Conservation (phyloP, 495 filamentous ascomycete species). For the Parmelia sp. region DNA sequence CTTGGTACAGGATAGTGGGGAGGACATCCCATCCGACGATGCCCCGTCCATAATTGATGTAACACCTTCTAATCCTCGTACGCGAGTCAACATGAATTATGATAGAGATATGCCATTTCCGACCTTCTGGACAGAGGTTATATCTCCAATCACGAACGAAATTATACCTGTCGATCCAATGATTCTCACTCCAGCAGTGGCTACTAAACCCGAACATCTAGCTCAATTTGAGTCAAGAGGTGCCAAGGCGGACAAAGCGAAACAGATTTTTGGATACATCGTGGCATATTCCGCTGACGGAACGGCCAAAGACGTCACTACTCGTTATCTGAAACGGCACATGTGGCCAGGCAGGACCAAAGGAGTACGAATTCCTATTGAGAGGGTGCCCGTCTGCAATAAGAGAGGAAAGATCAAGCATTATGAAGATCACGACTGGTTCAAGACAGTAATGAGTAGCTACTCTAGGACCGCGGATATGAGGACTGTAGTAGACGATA, state of each 20-base stretch:
- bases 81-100: slow-evolving; percentile 36
- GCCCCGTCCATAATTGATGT: slow-evolving; percentile 40
- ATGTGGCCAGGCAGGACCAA: slow-evolving; percentile 88
- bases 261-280: slow-evolving; percentile 89
- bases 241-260: slow-evolving; percentile 69
- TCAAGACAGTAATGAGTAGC: slow-evolving; percentile 64
- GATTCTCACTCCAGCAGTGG: slow-evolving; percentile 59
- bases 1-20: slow-evolving; percentile 17
- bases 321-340: slow-evolving; percentile 79
- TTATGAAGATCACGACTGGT: slow-evolving; percentile 79
- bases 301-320: slow-evolving; percentile 91
- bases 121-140: slow-evolving; percentile 87
- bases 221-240: slow-evolving; percentile 77
- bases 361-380: slow-evolving; percentile 65
- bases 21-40: slow-evolving; percentile 13
- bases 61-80: slow-evolving; percentile 32
- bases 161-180: slow-evolving; percentile 74
- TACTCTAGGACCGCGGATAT: slow-evolving; percentile 57
- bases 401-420: slow-evolving; percentile 61
- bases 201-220: slow-evolving; percentile 61
- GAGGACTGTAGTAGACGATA: slow-evolving; percentile 63
- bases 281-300: slow-evolving; percentile 78
- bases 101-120: slow-evolving; percentile 74
- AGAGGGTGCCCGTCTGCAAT: slow-evolving; percentile 74
- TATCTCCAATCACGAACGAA: slow-evolving; percentile 70